Evolutionary conservation across 371 early-diverging fungal species (phyloP).

Genomic region (Lichtheimia hyalospora): DNA sequence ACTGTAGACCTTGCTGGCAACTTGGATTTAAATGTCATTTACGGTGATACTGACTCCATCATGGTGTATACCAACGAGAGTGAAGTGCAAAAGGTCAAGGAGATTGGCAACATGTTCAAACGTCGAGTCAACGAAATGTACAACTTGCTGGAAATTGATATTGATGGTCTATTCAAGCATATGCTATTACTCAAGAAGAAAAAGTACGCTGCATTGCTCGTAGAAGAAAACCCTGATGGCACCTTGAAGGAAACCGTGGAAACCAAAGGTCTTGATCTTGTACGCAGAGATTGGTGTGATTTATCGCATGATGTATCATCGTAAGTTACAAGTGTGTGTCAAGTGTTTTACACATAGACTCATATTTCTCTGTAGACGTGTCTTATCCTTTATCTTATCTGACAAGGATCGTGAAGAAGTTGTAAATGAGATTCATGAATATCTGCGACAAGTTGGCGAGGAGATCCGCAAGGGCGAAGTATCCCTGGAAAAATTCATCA

Average conservation of each 20-base stretch:
- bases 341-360: not conserved
- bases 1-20: constrained; percentile 89
- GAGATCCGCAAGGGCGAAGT: constrained; percentile 73
- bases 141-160: constrained; percentile 94
- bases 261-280: constrained; percentile 98
- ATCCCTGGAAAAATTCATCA: constrained; percentile 86
- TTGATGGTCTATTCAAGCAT: constrained; percentile 95
- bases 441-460: constrained; percentile 68
- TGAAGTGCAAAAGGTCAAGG: constrained; percentile 74
- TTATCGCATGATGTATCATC: constrained; percentile 88
- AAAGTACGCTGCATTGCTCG: constrained; percentile 95
- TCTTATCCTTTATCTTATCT: constrained; percentile 80
- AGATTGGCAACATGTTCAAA: constrained; percentile 83
- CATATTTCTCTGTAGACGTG: constrained; percentile 47
- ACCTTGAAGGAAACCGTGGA: constrained; percentile 71
- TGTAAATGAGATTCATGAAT: constrained; percentile 74
- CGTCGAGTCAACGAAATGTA: constrained; percentile 92
- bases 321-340: constrained; percentile 36
- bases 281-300: constrained; percentile 98
- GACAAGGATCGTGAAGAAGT: constrained; percentile 75
- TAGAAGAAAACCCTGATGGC: constrained; percentile 67
- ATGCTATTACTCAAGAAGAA: constrained; percentile 99
- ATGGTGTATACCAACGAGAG: constrained; percentile 97
- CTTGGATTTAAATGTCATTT: constrained; percentile 91
- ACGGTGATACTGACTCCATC: constrained; percentile 99